These are phyloP conservation scores for Picea mariana DNA, from an alignment of 83 land plant species.

Conservation along the genomic window DNA sequence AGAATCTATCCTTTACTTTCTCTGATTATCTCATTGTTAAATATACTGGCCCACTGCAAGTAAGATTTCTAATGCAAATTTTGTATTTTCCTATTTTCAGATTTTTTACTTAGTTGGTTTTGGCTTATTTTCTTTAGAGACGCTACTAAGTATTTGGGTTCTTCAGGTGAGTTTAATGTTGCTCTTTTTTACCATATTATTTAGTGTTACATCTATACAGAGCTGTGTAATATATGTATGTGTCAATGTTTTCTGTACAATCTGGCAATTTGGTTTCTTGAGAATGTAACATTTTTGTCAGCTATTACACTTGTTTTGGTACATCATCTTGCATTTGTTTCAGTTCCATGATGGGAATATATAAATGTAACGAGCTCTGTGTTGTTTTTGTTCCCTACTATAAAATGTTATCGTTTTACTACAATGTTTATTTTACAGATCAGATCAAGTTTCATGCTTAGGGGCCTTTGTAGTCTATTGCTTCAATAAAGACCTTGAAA, in stretches of 20 bases:
- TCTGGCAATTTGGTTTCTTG: conserved; percentile 7
- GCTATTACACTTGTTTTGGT: too few species aligned
- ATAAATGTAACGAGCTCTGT: not conserved
- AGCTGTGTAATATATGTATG: not conserved
- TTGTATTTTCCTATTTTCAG: conserved; percentile 33
- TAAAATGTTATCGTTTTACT: not conserved
- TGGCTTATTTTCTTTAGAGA: conserved; percentile 71
- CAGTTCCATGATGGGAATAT: not conserved
- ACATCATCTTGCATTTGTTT: not conserved
- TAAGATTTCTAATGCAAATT: not conserved
- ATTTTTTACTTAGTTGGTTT: conserved; percentile 83
- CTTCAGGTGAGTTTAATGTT: conserved; percentile 62
- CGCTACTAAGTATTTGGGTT: conserved; percentile 86
- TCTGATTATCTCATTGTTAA: not conserved
- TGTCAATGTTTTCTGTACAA: not conserved
- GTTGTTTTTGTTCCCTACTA: not conserved
- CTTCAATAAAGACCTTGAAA: too few species aligned
- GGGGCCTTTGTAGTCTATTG: not conserved
- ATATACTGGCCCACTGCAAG: not conserved
- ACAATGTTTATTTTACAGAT: not conserved
- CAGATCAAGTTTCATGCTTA: not conserved
- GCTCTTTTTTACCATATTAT: not conserved
- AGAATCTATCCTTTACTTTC: conserved; percentile 26
- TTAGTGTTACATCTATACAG: not conserved
- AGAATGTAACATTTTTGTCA: not conserved